Base-by-base conservation (phyloP, 768 basidiomycete genomes). In the Rhodotorula paludigena region DNA sequence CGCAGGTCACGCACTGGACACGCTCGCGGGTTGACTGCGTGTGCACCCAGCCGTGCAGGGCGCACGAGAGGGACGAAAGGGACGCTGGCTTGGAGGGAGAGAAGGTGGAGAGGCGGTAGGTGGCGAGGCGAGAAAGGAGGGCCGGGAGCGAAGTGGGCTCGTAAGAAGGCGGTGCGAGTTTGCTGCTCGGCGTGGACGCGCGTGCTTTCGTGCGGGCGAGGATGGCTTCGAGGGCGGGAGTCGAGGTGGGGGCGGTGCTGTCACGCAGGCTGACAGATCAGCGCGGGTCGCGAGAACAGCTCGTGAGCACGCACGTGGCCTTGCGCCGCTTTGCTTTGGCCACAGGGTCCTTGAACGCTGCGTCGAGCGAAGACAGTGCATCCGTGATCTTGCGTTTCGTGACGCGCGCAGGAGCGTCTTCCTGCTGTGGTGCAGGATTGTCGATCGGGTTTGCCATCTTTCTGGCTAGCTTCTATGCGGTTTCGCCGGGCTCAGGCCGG, bases 101-200 rank as follows among this genome's bases (percentile, higher is more conserved):
- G 54, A 51, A 69, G 48, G 58, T 51, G 8, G 63, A 21, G 52
- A 69, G 57, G 30, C 42, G 55, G 63, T 51, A 69, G 30, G 63
- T 64, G 2, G 68, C n/a, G n/a, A 69, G 54, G 28, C 68, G 63
- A 28, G 36, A 23, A 59, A 69, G 58, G 59, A 69, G 68, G 20
- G 35, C 5, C 0, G 36, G 41, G 48, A 69, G 55, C 0, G 63
- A 64, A 11, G 32, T 44, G 0, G 68, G 68, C 21, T 49, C 48
- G 59, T 69, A 69, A 12, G 51, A 49, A 4, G 55, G n/a, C 1
- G 59, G 51, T n/a, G n/a, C 10, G 63, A 48, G 28, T 39, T n/a
- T 1, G 61, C 55, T 42, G 30, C 49, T 45, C 9, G 63, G 48
- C 0, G 38, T 16, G 12, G 53, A n/a, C 3, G 54, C 41, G 20